phyloP scores from a whole-genome alignment of 495 filamentous ascomycete genomes.

The Trichodelitschia bisporula region DNA sequence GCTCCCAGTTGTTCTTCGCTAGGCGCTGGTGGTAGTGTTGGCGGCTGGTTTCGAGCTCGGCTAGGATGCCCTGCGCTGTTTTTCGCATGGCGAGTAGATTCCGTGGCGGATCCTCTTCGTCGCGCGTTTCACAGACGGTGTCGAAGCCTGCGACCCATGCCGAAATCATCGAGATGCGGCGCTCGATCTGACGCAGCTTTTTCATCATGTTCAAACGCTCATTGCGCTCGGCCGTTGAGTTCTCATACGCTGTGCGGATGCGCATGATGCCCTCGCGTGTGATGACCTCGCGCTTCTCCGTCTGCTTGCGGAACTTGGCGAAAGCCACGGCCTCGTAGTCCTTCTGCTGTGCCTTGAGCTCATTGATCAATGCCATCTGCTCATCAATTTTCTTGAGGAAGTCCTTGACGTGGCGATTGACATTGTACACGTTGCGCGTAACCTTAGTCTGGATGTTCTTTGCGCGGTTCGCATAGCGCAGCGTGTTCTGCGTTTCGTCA shows the following conservation, averaged over 20 bases:
- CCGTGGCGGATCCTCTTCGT: slow-evolving; percentile 36
- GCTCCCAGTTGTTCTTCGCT: slow-evolving; percentile 61
- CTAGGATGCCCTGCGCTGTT: slow-evolving; percentile 62
- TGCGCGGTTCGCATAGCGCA: slow-evolving; percentile 90
- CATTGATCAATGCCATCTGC: slow-evolving; percentile 79
- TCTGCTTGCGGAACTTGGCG: slow-evolving; percentile 70
- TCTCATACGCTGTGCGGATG: slow-evolving; percentile 63
- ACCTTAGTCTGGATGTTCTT: slow-evolving; percentile 99
- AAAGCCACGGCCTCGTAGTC: slow-evolving; percentile 72
- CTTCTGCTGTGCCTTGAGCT: slow-evolving; percentile 76
- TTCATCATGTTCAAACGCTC: slow-evolving; percentile 62
- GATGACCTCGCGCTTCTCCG: slow-evolving; percentile 53
- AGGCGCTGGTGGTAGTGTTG: slow-evolving; percentile 73
- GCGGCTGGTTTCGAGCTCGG: slow-evolving; percentile 70
- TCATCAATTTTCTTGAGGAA: slow-evolving; percentile 95
- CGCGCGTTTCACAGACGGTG: slow-evolving; percentile 42
- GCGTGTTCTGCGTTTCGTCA: slow-evolving; percentile 94
- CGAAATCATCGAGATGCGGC: slow-evolving; percentile 58
- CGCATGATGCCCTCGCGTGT: slow-evolving; percentile 62
- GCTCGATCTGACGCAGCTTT: slow-evolving; percentile 59
- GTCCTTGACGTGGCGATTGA: slow-evolving; percentile 97
- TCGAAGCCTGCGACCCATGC: slow-evolving; percentile 92
- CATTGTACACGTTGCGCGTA: slow-evolving; percentile 94
- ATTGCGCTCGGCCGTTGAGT: slow-evolving; percentile 50
- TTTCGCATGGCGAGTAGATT: slow-evolving; percentile 57